Base-by-base conservation (phyloP, 495 filamentous ascomycete species). In the Pyronema domesticum region DNA sequence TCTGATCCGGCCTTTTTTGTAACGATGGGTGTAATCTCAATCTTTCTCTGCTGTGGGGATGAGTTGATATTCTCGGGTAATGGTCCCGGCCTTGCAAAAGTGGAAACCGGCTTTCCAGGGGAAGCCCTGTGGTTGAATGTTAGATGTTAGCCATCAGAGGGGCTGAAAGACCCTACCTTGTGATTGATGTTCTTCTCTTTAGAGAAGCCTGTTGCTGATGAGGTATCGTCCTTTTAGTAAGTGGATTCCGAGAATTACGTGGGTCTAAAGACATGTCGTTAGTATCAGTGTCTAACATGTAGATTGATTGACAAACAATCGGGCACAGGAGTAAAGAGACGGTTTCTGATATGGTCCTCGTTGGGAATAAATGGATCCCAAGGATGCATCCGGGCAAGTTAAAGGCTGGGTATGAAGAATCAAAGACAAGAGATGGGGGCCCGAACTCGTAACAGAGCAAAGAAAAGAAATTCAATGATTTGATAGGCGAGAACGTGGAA, bases 141-240 rank as follows among this genome's bases (percentile, higher is more conserved):
- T 17, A 42, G 6, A 42, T 7, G 15, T 13, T 42, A 17, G 15
- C 11, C 1, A 42, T 42, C 7, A 17, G 11, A 42, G 11, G 6
- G 15, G 39, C 15, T 17, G 1, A 1, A n/a, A n/a, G 45, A 23
- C 14, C 11, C 8, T 50, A 50, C 47, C 47, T 50, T 11, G 47
- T 50, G 47, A 50, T 50, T 15, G 47, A 50, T n/a, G 47, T 50
- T 17, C 47, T 23, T 50, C 47, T 50, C 47, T 36, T 50, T 19
- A 50, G 36, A 11, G 47, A 50, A 34, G 13, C 30, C 17, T 34
- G 18, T 50, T 17, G 18, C 18, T 34, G 19, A n/a, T 17, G 9
- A 47, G 23, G 15, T 47, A 34, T 13, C 11, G 47, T 50, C 19
- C 45, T 23, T 36, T 50, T 50, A 5, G 47, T 50, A 5, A 50